Base-by-base conservation (phyloP, 495 filamentous ascomycete species). In the Delitschia confertaspora region DNA sequence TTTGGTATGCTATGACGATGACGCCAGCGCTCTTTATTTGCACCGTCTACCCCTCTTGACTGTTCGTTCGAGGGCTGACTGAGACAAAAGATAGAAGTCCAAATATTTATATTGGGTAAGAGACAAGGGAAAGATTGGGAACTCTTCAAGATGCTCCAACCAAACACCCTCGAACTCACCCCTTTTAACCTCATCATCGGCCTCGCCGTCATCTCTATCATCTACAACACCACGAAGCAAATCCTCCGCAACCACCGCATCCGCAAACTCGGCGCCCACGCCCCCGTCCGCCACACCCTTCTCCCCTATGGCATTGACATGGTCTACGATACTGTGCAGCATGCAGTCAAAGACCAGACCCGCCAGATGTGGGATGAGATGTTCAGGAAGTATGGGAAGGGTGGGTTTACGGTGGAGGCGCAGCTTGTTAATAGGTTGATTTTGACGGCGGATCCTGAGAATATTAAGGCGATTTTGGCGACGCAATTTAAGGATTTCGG, bases 361-460 rank as follows among this genome's bases (percentile, higher is more conserved):
- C 58, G 80, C 11, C 69, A 78, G 38, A 65, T 72, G 38, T 94
- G 83, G 78, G 39, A 63, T 6, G 27, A 57, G 5, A 59, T 71
- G 23, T 73, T 87, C 47, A 23, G 29, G 8, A 48, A 41, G 2
- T 62, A 65, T 20, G 60, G 65, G 2, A 42, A 55, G 14, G 17
- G 41, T 35, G 13, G 49, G 14, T 61, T 55, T 40, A 95, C 87
- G 0, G 64, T 72, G 24, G 85, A 93, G 59, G 40, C 47, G 4
- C 45, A 51, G 9, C 49, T 51, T 13, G 64, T 61, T 2, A 49
- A 56, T n/a, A 57, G 73, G 34, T 60, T 68, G 22, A 48, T 76
- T 10, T 51, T 75, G 18, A 76, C 72, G 0, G 59, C 63, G 20
- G 73, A 78, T 39, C 71, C 71, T 11, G 73, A 74, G 45, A 74